Evolutionary conservation across 2,329 filamentous ascomycete genomes (phyloP).

Genomic region (Mycosphaerelloides madeirae): DNA sequence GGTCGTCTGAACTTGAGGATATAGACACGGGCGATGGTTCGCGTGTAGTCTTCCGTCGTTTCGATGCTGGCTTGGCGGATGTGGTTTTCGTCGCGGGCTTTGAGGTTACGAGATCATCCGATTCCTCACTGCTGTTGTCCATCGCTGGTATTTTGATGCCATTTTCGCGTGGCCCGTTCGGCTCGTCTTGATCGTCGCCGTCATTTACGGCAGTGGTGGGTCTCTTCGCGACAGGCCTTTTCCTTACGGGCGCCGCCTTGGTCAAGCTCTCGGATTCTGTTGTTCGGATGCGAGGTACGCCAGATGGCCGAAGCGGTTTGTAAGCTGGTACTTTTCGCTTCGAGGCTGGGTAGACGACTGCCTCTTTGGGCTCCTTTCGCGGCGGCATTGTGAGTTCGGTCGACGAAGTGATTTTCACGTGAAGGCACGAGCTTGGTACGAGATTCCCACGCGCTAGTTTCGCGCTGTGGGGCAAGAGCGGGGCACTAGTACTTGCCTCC

Average conservation of each 20-base stretch:
- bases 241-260: slow-evolving; percentile 8
- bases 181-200: not conserved
- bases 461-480: too few species aligned
- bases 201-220: not conserved
- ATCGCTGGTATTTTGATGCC: not conserved
- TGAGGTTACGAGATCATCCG: not conserved
- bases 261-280: slow-evolving; percentile 33
- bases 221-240: slow-evolving; percentile 8
- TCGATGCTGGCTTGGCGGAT: slow-evolving; percentile 5
- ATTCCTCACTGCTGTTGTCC: not conserved
- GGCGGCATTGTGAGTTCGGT: slow-evolving; percentile 20
- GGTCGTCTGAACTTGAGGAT: slow-evolving; percentile 8
- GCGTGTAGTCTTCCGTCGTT: slow-evolving; percentile 12
- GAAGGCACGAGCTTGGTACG: too few species aligned
- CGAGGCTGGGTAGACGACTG: slow-evolving; percentile 30
- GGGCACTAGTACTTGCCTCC: too few species aligned
- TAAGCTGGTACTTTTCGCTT: slow-evolving; percentile 31
- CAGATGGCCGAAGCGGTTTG: slow-evolving; percentile 30
- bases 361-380: slow-evolving; percentile 31
- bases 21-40: slow-evolving; percentile 15
- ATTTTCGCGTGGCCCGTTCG: not conserved
- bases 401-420: too few species aligned
- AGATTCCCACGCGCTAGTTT: too few species aligned
- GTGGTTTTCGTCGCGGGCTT: not conserved
- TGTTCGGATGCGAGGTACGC: slow-evolving; percentile 40